Evolutionary conservation across 345 rosid species (phyloP).

Genomic region (Brassica nigra): DNA sequence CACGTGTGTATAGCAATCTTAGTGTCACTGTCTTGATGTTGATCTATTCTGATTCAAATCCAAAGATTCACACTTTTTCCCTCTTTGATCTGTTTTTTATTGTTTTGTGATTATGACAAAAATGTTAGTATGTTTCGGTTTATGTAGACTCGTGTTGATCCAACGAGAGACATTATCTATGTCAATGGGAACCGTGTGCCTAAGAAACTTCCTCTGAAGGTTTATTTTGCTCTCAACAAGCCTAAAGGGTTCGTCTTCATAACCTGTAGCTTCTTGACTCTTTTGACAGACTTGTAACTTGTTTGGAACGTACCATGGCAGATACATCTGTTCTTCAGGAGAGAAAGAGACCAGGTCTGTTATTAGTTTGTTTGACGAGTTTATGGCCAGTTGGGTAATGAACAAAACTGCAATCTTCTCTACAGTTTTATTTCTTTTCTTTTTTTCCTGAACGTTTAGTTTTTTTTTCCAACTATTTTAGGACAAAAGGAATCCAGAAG

Average conservation of each 20-base stretch:
- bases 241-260: slow-evolving; percentile 84
- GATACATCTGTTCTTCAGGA: slow-evolving; percentile 93
- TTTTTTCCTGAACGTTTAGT: not conserved
- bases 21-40: too few relatives aligned
- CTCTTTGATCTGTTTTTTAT: too few relatives aligned
- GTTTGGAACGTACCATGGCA: slow-evolving; percentile 40
- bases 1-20: too few relatives aligned
- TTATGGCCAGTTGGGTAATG: slow-evolving; percentile 69
- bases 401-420: slow-evolving; percentile 10
- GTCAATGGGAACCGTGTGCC: slow-evolving; percentile 90
- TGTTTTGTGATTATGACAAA: too few relatives aligned
- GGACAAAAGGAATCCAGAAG: slow-evolving; percentile 64
- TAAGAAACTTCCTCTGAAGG: slow-evolving; percentile 83
- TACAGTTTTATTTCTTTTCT: not conserved
- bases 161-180: slow-evolving; percentile 70
- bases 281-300: slow-evolving; percentile 8
- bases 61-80: too few relatives aligned
- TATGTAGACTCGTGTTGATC: slow-evolving; percentile 82
- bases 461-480: slow-evolving; percentile 18
- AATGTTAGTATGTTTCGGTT: too few relatives aligned
- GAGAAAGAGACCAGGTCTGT: slow-evolving; percentile 75
- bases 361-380: slow-evolving; percentile 67
- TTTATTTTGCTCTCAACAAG: slow-evolving; percentile 86
- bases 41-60: too few relatives aligned
- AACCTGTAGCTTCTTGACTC: not conserved